A percentile compares a stretch with the other conserved stretches of the same genome.
These are phyloP conservation scores for Candida tallmaniae DNA, from an alignment of 805 yeast species.

Conservation along the genomic window DNA sequence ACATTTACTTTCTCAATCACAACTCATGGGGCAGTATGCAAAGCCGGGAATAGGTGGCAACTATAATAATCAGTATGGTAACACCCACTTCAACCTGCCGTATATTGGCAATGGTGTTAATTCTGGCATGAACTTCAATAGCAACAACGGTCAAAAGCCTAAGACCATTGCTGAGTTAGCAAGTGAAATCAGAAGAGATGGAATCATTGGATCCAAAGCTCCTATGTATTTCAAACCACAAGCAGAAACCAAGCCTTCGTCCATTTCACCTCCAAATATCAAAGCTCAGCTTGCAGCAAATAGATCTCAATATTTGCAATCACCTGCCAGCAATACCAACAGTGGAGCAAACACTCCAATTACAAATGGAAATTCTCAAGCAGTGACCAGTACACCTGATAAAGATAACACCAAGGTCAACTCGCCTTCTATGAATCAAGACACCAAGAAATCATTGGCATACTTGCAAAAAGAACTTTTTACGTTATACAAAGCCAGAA, in stretches of 20 bases:
- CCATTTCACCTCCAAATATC: conserved; percentile 18
- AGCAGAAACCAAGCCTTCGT: conserved; percentile 2
- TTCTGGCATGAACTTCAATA: conserved; percentile 1
- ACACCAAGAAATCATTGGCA: conserved; percentile 69
- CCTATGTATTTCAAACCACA: conserved; percentile 33
- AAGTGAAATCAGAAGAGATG: conserved; percentile 36
- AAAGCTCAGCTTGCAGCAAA: conserved; percentile 48
- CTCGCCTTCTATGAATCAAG: conserved; percentile 43
- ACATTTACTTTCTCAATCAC: conserved; percentile 16
- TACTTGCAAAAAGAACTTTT: conserved; percentile 84
- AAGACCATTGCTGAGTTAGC: conserved; percentile 41
- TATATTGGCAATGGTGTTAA: not conserved
- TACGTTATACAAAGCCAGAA: conserved; percentile 71
- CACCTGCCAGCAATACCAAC: conserved; percentile 10
- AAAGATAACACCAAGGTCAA: not conserved
- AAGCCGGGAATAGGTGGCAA: conserved; percentile 6
- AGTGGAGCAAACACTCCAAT: conserved; percentile 9
- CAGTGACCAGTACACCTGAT: not conserved
- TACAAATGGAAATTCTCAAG: not conserved
- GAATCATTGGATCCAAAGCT: conserved; percentile 21
- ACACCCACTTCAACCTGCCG: not conserved
- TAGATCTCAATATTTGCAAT: conserved; percentile 23
- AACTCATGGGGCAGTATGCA: conserved; percentile 18
- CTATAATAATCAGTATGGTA: conserved; percentile 1
- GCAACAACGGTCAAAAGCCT: conserved; percentile 21